These are phyloP conservation scores for Calonectria multiphialidica DNA, from an alignment of 2,329 filamentous ascomycete genomes.

Conservation along the genomic window DNA sequence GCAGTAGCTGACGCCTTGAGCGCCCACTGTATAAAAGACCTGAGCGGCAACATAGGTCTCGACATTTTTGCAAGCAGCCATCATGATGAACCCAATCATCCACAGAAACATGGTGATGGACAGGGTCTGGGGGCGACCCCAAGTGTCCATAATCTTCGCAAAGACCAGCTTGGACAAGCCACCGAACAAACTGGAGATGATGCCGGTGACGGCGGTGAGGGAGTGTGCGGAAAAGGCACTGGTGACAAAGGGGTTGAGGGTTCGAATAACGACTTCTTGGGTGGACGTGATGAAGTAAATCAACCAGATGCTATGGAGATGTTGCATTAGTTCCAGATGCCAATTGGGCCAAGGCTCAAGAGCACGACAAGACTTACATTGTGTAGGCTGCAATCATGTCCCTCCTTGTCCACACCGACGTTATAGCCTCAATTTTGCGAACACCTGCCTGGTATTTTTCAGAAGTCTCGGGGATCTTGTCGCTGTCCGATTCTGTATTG, in stretches of 20 bases:
- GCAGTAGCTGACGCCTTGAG: conserved; percentile 57
- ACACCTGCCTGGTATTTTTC: conserved; percentile 56
- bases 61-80: conserved; percentile 65
- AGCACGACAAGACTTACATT: conserved; percentile 50
- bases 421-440: conserved; percentile 61
- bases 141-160: conserved; percentile 73
- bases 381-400: conserved; percentile 58
- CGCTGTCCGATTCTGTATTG: conserved; percentile 50
- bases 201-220: conserved; percentile 60
- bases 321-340: background rate
- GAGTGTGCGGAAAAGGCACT: conserved; percentile 61
- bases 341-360: too few species aligned
- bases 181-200: conserved; percentile 62
- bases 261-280: conserved; percentile 51
- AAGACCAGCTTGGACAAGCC: conserved; percentile 71
- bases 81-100: conserved; percentile 66
- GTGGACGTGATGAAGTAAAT: conserved; percentile 60
- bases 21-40: conserved; percentile 64
- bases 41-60: conserved; percentile 64
- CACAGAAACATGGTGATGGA: conserved; percentile 62
- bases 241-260: conserved; percentile 56
- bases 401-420: conserved; percentile 54
- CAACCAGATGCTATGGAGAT: conserved; percentile 51
- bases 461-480: conserved; percentile 41
- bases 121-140: conserved; percentile 71